Base-by-base conservation (phyloP, 2,329 filamentous ascomycete genomes). In the Claviceps fusiformis region DNA sequence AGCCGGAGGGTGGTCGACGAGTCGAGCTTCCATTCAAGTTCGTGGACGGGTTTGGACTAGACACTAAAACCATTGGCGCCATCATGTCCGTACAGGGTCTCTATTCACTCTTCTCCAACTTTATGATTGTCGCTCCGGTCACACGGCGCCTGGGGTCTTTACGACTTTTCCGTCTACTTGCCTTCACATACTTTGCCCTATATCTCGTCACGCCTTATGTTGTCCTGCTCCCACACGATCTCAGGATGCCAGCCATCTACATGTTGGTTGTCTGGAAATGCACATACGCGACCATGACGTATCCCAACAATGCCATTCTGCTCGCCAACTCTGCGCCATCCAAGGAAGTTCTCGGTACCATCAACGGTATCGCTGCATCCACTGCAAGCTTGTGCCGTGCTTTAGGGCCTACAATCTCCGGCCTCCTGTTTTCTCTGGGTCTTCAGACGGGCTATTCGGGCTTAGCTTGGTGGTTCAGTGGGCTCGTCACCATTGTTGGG, bases 321-420 rank as follows among this genome's bases (percentile, higher is more conserved):
- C 79, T 95, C 35, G 87, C 89, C 57, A 95, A 97, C 68, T 86
- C 89, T 17, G 87, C 91, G 0, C 89, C 90, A 0, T 91, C 86
- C 8, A 86, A 86, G 55, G 80, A 88, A 52, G 87, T 95, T 1
- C 81, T 97, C 1, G 93, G 93, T 3, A 91, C 87, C 0, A 86
- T 98, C 68, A 97, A 97, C 63, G 93, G 93, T 19, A 85, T 91
- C 13, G 91, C 91, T 0, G 90, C 90, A 35, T 95, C 91, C 2
- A 90, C 89, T 2, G 93, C 93, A 4, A 95, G 90, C 66, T 73
- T 96, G 49, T 91, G 86, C 67, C 82, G 93, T 54, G 90, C 90
- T 0, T 85, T 96, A 58, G 92, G 92, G 0, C 93, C 93, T 2
- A 91, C 89, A 0, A 73, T 96, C 3, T 95, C 91, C 3, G 93